Base-by-base conservation (phyloP, 2,329 filamentous ascomycete genomes). In the Gyromitra esculenta region DNA sequence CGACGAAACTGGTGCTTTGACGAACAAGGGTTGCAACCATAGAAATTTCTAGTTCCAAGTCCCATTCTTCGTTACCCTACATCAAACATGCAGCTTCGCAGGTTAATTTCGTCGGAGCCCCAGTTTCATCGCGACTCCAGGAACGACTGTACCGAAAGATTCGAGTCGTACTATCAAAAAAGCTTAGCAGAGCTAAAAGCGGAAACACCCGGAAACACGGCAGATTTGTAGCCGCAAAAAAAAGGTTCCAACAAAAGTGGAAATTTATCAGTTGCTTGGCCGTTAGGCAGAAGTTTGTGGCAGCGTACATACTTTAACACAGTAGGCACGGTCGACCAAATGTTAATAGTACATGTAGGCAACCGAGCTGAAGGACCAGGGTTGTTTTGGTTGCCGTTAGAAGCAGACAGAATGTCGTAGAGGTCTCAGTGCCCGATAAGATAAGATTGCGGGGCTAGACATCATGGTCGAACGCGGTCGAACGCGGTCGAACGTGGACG, bases 331-430 rank as follows among this genome's bases (percentile, higher is more conserved):
- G 43, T 52, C 25, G 25, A 48, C 52, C 50, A 31, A 50, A 60
- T 62, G n/a, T 21, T 41, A 25, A 15, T 15, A 11, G 9, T 21
- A 54, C 50, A 50, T 50, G 15, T 52, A 52, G 48, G 37, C 50
- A 37, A 39, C 41, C 18, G n/a, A n/a, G 68, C 48, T 64, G 68
- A 64, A 64, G 21, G 57, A 43, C 68, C 9, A 52, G 64, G 64
- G 56, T 25, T 48, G 63, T 57, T 52, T 25, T 57, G 31, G 18
- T 60, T 18, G 54, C 54, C 48, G 43, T 45, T 78, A 48, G 77
- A 78, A 78, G 31, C 77, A 56, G 39, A 72, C 52, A 71, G 77
- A 78, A 78, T 45, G 43, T 71, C 63, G 59, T 57, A 50, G 75
- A 71, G 57, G 50, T 37, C 25, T 37, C 50, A 64, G 66, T 41